A percentile compares a stretch with the other conserved stretches of the same genome.
phyloP scores from a whole-genome alignment of 1,139 yeast genomes.

The Scheffersomyces segobiensis region DNA sequence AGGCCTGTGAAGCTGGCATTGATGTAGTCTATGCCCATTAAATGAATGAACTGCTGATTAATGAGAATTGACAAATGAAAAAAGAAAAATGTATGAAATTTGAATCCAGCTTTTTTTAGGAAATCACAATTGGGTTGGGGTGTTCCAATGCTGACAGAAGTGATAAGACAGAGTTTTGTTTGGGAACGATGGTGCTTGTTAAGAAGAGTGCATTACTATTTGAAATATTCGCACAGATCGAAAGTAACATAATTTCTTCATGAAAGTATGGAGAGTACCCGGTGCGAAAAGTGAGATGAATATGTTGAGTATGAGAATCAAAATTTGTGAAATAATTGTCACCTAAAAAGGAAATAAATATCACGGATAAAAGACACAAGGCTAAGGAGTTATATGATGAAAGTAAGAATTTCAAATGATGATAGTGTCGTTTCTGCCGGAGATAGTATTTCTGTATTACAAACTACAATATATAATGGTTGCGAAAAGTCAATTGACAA shows the following conservation, averaged over 20 bases:
- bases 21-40: conserved; percentile 24
- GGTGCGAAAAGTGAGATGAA: background rate
- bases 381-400: no score
- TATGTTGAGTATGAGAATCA: background rate
- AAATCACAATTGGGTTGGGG: background rate
- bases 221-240: background rate
- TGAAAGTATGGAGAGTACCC: background rate
- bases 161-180: background rate
- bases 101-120: background rate
- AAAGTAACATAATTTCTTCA: no score
- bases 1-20: conserved; percentile 29
- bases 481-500: no score
- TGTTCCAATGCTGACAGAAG: background rate
- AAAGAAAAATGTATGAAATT: no score
- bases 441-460: no score
- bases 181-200: background rate
- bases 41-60: no score
- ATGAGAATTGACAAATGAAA: background rate
- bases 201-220: background rate
- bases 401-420: no score
- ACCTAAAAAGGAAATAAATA: no score
- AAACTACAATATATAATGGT: no score
- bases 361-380: no score
- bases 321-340: no score
- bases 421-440: no score